These are phyloP conservation scores for Penicillium sp. DNA, from an alignment of 2,329 filamentous ascomycete species.

Conservation along the genomic window DNA sequence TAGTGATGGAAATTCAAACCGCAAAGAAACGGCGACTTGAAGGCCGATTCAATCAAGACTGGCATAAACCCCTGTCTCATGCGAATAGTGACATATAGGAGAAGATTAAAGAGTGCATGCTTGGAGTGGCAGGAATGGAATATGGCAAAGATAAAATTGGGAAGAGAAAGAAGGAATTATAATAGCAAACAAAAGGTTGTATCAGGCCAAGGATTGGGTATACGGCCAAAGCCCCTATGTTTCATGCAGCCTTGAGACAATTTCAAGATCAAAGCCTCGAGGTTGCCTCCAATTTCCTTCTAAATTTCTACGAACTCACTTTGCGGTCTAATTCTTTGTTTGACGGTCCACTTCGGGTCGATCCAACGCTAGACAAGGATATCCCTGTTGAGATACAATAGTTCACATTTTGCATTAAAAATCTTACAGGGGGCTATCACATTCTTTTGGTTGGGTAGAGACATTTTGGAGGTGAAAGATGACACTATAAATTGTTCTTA, in stretches of 20 bases:
- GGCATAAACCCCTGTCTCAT: neutral
- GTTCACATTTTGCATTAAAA: neutral
- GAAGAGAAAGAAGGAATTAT: neutral
- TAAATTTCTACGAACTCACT: neutral
- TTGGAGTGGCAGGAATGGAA: neutral
- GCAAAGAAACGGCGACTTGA: neutral
- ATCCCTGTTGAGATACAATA: slow-evolving; percentile 23
- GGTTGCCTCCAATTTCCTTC: neutral
- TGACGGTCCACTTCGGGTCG: neutral
- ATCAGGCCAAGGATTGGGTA: neutral
- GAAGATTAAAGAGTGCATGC: neutral
- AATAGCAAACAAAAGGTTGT: neutral
- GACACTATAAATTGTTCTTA: too few species aligned
- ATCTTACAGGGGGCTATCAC: neutral
- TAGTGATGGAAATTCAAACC: neutral
- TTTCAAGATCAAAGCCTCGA: neutral
- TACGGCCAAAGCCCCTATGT: neutral
- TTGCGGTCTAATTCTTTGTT: neutral
- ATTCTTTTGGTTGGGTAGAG: neutral
- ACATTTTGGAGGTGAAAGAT: neutral
- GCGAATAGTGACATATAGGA: neutral
- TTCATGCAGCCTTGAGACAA: neutral
- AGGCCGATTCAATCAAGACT: neutral
- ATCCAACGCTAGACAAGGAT: neutral
- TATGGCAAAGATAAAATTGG: neutral